Percentiles rank a stretch among this genome's conserved stretches.
phyloP scores from a whole-genome alignment of 345 rosid species.

The Corchorus olitorius region DNA sequence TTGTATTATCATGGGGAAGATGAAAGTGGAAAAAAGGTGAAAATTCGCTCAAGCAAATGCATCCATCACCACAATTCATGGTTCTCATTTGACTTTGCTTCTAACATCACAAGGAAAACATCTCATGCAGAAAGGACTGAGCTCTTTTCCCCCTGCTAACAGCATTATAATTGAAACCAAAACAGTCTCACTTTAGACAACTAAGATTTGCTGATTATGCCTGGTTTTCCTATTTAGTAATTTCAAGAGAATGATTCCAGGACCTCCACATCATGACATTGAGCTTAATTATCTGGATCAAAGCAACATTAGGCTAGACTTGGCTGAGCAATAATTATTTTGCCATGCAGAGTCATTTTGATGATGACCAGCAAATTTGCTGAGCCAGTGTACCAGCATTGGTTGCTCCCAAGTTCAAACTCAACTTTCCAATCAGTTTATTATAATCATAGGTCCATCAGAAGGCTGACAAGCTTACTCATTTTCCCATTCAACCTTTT shows the following conservation, averaged over 20 bases:
- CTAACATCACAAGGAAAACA: background rate
- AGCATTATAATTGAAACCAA: background rate
- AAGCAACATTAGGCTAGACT: background rate
- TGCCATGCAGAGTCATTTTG: background rate
- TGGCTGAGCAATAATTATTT: background rate
- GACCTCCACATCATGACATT: background rate
- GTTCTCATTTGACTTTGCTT: background rate
- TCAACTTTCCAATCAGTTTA: background rate
- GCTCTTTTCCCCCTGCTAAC: background rate
- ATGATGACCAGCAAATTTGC: background rate
- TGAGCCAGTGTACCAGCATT: no score
- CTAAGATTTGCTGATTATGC: background rate
- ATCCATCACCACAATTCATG: background rate
- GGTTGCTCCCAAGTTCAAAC: background rate
- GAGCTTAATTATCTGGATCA: background rate
- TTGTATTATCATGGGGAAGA: background rate
- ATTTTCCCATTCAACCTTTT: background rate
- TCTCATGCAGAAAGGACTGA: background rate
- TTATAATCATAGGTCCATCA: background rate
- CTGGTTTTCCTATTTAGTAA: background rate
- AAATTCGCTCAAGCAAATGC: background rate
- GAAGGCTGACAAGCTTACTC: conserved; percentile 1
- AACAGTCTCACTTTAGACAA: background rate
- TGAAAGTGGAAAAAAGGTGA: background rate
- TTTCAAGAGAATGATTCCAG: background rate